Base-by-base conservation (phyloP, 1,139 yeast species). In the Protomyces gravidus region DNA sequence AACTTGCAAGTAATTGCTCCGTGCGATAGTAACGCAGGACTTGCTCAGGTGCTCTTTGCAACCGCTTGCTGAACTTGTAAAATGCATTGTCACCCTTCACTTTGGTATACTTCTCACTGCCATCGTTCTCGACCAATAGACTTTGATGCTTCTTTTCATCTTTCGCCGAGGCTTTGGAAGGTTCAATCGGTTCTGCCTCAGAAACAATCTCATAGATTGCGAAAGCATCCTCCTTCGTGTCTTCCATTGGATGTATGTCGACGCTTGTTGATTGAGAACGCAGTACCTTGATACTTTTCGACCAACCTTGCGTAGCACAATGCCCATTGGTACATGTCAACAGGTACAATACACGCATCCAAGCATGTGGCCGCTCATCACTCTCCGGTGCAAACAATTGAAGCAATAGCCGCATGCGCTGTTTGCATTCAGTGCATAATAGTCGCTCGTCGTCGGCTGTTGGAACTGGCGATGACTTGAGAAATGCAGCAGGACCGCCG, bases 41-140 rank as follows among this genome's bases (percentile, higher is more conserved):
- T 32, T 59, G 62, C 48, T 55, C 51, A 5, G 62, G 62, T 9
- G 58, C 58, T n/a, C 23, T 25, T 13, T 32, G 40, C 23, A 61
- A 15, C 7, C 63, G 48, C 50, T 61, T 61, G 42, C 59, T 57
- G 45, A 61, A 61, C 25, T 58, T 59, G 39, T 55, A 59, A 33
- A 61, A 61, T n/a, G 60, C 47, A 25, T 25, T 40, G 40, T 61
- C 63, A 26, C 63, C 63, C 30, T 59, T 58, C 17, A 59, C 55
- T 33, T 51, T 52, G 45, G 56, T 52, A 49, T 59, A 61, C 59
- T 59, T 59, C 52, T 61, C 63, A 7, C 33, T 50, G 15, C 59
- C 55, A 39, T 59, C 61, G 27, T 59, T 52, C 27, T 53, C 58
- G 19, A 46, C 50, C 49, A 59, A 32, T 23, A 46, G 40, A 17